Conservation (phyloP, 208 protist species). For the Trypanosoma scelopori region DNA sequence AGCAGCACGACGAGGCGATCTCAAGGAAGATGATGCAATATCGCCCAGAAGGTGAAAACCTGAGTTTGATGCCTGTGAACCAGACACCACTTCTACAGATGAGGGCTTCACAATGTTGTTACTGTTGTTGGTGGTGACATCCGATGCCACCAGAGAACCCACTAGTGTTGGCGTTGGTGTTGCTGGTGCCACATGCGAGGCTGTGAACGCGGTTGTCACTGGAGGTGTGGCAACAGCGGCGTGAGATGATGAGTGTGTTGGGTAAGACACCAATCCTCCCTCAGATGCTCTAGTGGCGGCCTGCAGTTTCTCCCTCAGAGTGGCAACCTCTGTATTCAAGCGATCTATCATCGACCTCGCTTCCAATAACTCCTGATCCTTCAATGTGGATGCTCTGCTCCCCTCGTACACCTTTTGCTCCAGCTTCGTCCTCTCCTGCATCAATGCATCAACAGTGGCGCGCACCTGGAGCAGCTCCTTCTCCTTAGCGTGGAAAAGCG, state of each 20-base stretch:
- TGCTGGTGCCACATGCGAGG: not conserved
- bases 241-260: not conserved
- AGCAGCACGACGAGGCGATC: too few species aligned
- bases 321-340: conserved; percentile 45
- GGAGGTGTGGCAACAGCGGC: not conserved
- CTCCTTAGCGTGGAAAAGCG: conserved; percentile 44
- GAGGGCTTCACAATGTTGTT: too few species aligned
- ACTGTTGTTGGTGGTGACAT: not conserved
- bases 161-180: not conserved
- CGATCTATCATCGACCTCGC: conserved; percentile 30
- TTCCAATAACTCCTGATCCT: conserved; percentile 14
- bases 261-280: not conserved
- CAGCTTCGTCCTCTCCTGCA: conserved; percentile 42
- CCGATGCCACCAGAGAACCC: too few species aligned
- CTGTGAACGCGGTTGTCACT: not conserved
- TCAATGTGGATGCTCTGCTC: conserved; percentile 20
- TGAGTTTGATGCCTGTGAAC: not conserved
- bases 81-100: not conserved
- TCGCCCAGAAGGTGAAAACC: not conserved
- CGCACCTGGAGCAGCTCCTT: conserved; percentile 42
- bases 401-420: conserved; percentile 48
- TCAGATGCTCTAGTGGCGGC: conserved; percentile 4
- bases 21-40: too few species aligned
- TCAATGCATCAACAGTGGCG: conserved; percentile 29
- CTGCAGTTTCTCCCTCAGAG: conserved; percentile 37